phyloP scores from a whole-genome alignment of 2,329 filamentous ascomycete genomes.

The Sclerotinia spermophila region DNA sequence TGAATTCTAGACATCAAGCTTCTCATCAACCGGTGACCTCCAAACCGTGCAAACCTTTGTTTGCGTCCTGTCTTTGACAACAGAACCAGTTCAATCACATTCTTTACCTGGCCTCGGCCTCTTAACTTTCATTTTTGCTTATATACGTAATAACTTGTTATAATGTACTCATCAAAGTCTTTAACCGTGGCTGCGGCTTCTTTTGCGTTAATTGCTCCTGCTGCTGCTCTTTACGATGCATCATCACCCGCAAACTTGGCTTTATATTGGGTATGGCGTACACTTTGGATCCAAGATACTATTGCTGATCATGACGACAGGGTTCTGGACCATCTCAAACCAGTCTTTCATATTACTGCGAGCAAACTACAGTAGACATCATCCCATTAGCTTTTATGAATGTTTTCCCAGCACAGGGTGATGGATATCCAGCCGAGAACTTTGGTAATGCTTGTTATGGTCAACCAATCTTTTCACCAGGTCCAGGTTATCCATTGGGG shows the following conservation, averaged over 20 bases:
- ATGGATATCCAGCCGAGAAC: slow-evolving; percentile 42
- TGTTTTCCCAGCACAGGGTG: slow-evolving; percentile 42
- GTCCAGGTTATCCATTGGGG: slow-evolving; percentile 27
- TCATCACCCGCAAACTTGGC: slow-evolving; percentile 41
- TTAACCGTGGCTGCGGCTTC: slow-evolving; percentile 29
- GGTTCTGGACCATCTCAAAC: slow-evolving; percentile 42
- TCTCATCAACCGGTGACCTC: slow-evolving; percentile 25
- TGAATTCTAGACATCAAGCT: slow-evolving; percentile 25
- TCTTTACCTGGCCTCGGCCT: slow-evolving; percentile 27
- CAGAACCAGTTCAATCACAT: slow-evolving; percentile 30
- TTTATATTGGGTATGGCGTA: slow-evolving; percentile 42
- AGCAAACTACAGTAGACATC: slow-evolving; percentile 41
- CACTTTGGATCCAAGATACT: background rate
- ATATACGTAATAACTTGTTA: slow-evolving; percentile 25
- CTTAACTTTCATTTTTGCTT: slow-evolving; percentile 17
- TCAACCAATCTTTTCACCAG: slow-evolving; percentile 35
- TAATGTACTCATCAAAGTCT: slow-evolving; percentile 35
- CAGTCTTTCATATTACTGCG: slow-evolving; percentile 40
- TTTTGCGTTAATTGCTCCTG: slow-evolving; percentile 29
- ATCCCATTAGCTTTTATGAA: slow-evolving; percentile 45
- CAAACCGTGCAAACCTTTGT: slow-evolving; percentile 36
- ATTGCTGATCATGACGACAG: slow-evolving; percentile 30
- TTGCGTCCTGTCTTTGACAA: slow-evolving; percentile 38
- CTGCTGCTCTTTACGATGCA: slow-evolving; percentile 34
- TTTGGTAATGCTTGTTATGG: slow-evolving; percentile 43